Percentiles rank a stretch among this genome's conserved stretches.
phyloP scores from a whole-genome alignment of 208 protist species.

The Acanthamoeba quina region DNA sequence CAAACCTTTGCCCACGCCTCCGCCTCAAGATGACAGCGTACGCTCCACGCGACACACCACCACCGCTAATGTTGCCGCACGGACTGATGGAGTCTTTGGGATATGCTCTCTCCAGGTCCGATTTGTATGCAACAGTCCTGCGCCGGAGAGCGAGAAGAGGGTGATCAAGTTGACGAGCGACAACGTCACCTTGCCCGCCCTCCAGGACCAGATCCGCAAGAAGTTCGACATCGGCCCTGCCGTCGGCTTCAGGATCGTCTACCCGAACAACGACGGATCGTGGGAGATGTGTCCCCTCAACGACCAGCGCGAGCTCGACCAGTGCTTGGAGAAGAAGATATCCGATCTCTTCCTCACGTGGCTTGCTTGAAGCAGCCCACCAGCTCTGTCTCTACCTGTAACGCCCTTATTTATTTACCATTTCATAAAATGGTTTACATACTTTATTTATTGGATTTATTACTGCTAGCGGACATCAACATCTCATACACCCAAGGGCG shows the following conservation, averaged over 20 bases:
- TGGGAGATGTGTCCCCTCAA: conserved; percentile 41
- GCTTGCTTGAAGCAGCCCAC: background rate
- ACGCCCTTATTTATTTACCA: no score
- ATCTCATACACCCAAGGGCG: no score
- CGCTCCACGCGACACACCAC: background rate
- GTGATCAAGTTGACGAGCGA: conserved; percentile 13
- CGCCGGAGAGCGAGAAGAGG: conserved; percentile 22
- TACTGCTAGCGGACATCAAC: no score
- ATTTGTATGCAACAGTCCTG: conserved; percentile 3
- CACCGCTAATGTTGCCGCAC: no score
- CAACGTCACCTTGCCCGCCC: conserved; percentile 7
- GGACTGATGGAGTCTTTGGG: no score
- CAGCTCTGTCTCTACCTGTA: no score
- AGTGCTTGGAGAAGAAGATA: conserved; percentile 1
- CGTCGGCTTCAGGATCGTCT: conserved; percentile 30
- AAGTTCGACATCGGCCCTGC: conserved; percentile 37
- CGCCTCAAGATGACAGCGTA: background rate
- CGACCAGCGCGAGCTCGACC: conserved; percentile 4
- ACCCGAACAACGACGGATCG: conserved; percentile 33
- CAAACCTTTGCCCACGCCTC: background rate
- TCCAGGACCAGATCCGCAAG: conserved; percentile 40
- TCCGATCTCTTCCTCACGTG: conserved; percentile 32
- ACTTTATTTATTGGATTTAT: no score
- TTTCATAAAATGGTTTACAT: no score
- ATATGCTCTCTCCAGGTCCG: background rate